phyloP scores from a whole-genome alignment of 2,329 filamentous ascomycete species.

The Phaeophleospora eucalypticola region DNA sequence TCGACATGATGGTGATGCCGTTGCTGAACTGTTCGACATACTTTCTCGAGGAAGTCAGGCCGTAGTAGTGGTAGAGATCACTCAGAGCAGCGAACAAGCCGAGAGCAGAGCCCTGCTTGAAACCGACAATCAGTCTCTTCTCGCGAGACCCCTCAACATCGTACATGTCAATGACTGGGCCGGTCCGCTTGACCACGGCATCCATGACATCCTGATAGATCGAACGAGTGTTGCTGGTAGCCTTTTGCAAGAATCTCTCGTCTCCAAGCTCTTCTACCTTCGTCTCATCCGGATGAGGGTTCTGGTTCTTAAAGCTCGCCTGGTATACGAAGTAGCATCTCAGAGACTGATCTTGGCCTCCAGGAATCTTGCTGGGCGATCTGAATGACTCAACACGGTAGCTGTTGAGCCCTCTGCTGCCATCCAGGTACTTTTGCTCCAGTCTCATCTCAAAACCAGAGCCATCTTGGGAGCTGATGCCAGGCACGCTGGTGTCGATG shows the following conservation, averaged over 20 bases:
- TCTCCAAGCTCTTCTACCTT: constrained; percentile 89
- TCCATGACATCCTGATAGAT: constrained; percentile 94
- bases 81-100: constrained; percentile 93
- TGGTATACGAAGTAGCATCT: constrained; percentile 99
- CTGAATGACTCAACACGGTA: constrained; percentile 98
- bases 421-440: constrained; percentile 91
- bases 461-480: constrained; percentile 68
- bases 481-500: constrained; percentile 93
- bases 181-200: constrained; percentile 75
- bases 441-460: constrained; percentile 93
- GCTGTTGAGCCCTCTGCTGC: constrained; percentile 62
- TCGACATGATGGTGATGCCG: constrained; percentile 92
- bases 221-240: constrained; percentile 89
- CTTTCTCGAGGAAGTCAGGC: constrained; percentile 90
- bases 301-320: constrained; percentile 78
- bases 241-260: constrained; percentile 90
- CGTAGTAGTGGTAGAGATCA: constrained; percentile 98
- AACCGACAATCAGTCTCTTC: constrained; percentile 91
- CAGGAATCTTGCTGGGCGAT: constrained; percentile 75
- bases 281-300: constrained; percentile 72
- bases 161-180: constrained; percentile 96
- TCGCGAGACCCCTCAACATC: constrained; percentile 88
- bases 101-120: constrained; percentile 85
- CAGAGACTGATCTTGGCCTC: constrained; percentile 70
- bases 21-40: constrained; percentile 99